phyloP scores from a whole-genome alignment of 108 stramenopile species.

The Nitzschia sp. region DNA sequence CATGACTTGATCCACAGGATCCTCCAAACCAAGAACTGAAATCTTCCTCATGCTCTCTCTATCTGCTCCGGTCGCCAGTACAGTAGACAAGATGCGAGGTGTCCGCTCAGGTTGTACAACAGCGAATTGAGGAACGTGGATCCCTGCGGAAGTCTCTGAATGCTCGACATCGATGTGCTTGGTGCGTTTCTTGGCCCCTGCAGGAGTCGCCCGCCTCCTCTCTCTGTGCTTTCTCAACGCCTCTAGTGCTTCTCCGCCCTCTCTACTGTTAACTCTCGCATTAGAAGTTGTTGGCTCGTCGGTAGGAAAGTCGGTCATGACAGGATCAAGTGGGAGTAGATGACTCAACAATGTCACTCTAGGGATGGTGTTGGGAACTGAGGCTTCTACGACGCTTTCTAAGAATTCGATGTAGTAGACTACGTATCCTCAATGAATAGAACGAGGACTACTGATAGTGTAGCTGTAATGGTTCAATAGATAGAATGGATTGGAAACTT shows the following conservation, averaged over 20 bases:
- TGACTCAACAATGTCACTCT: too few species aligned
- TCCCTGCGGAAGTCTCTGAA: not conserved
- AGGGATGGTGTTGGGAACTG: too few species aligned
- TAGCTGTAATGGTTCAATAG: too few species aligned
- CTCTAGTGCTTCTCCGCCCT: not conserved
- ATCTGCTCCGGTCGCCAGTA: conserved; percentile 3
- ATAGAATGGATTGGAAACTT: too few species aligned
- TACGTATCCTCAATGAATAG: too few species aligned
- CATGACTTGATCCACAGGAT: conserved; percentile 5
- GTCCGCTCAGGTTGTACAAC: not conserved
- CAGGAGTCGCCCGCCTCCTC: conserved; percentile 6
- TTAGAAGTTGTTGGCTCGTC: too few species aligned
- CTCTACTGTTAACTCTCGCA: too few species aligned
- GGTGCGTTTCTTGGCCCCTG: not conserved
- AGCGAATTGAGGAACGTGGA: not conserved
- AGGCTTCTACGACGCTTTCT: too few species aligned
- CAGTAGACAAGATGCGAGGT: not conserved
- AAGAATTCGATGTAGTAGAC: too few species aligned
- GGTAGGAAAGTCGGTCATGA: too few species aligned
- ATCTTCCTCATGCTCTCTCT: conserved; percentile 11
- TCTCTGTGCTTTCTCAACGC: conserved; percentile 17
- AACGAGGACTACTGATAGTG: too few species aligned
- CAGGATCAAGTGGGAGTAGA: too few species aligned
- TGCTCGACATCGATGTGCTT: not conserved
- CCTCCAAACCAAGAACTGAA: conserved; percentile 12